Conservation (phyloP, 2,329 filamentous ascomycete species). For the Thelonectria blattea region DNA sequence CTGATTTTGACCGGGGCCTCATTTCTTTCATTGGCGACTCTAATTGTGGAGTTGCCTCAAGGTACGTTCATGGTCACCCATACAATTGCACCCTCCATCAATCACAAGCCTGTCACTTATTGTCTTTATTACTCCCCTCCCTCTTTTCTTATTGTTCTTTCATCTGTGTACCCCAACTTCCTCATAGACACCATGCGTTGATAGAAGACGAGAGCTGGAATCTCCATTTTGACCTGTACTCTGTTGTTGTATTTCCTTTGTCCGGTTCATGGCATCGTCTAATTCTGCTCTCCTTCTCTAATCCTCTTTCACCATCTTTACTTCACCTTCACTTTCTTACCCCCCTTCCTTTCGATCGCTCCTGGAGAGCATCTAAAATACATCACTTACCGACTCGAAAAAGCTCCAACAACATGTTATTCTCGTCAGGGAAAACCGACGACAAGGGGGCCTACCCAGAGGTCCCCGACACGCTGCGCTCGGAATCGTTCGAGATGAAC, state of each 20-base stretch:
- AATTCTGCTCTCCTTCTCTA: slow-evolving; percentile 24
- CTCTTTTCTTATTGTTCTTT: slow-evolving; percentile 29
- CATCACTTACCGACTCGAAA: slow-evolving; percentile 35
- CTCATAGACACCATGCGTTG: slow-evolving; percentile 33
- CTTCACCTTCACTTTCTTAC: slow-evolving; percentile 2
- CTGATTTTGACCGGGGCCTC: slow-evolving; percentile 18
- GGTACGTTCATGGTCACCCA: slow-evolving; percentile 24
- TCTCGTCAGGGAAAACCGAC: slow-evolving; percentile 44
- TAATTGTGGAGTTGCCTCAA: slow-evolving; percentile 33
- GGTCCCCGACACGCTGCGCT: slow-evolving; percentile 46
- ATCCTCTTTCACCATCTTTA: slow-evolving; percentile 13
- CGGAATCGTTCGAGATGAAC: slow-evolving; percentile 46
- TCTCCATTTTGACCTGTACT: slow-evolving; percentile 6
- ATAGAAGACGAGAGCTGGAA: slow-evolving; percentile 35
- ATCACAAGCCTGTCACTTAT: slow-evolving; percentile 32
- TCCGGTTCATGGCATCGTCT: slow-evolving; percentile 20
- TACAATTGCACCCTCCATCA: slow-evolving; percentile 18
- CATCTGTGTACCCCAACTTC: slow-evolving; percentile 22
- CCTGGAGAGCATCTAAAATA: slow-evolving; percentile 19
- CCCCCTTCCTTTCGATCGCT: slow-evolving; percentile 7
- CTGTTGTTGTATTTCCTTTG: slow-evolving; percentile 13
- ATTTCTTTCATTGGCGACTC: slow-evolving; percentile 30
- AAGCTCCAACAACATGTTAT: slow-evolving; percentile 48
- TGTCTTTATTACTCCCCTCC: slow-evolving; percentile 30
- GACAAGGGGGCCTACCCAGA: slow-evolving; percentile 43